Base-by-base conservation (phyloP, 768 basidiomycete species). In the Auricularia cornea region DNA sequence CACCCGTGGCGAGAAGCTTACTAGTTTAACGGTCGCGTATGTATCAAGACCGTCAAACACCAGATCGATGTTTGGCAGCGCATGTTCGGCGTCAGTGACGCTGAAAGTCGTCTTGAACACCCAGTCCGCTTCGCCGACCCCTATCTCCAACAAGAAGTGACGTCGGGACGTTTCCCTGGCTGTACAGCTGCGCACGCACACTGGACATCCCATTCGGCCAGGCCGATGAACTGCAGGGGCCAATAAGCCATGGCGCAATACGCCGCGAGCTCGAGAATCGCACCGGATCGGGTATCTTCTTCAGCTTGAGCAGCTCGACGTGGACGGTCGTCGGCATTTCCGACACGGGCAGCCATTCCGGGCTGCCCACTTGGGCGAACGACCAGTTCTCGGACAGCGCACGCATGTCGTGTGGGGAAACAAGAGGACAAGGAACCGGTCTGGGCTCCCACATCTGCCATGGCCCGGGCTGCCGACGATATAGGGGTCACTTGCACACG, bases 41-140 rank as follows among this genome's bases (percentile, higher is more conserved):
- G 94, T 97, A 70, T 98, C 95, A 23, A 98, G 74, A 20, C 95
- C 95, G 12, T 96, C 93, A 65, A 96, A 94, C 8, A 94, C 80
- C 20, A 98, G 77, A 71, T 95, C 93, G 32, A 81, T 77, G 61
- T 88, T 80, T 3, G 78, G 66, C 2, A 75, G 71, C 1, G 69
- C 66, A 20, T 86, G 71, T 56, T 86, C 83, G 20, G 72, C 71
- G 20, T 80, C 76, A 2, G 78, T 76, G 23, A 85, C 76, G 4
- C 73, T 69, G 70, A 97, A 88, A 1, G 71, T 76, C 3, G 85
- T 87, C 69, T 81, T 87, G 79, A 96, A 98, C 23, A 80, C 78
- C 95, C 95, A 97, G 38, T 87, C 83, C 10, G 81, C 80, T 72
- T 97, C 94, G 35, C 92, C 93, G 41, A 97, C 79, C 95, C 94